phyloP scores from a whole-genome alignment of 495 filamentous ascomycete genomes.

The Articulospora tetracladia region DNA sequence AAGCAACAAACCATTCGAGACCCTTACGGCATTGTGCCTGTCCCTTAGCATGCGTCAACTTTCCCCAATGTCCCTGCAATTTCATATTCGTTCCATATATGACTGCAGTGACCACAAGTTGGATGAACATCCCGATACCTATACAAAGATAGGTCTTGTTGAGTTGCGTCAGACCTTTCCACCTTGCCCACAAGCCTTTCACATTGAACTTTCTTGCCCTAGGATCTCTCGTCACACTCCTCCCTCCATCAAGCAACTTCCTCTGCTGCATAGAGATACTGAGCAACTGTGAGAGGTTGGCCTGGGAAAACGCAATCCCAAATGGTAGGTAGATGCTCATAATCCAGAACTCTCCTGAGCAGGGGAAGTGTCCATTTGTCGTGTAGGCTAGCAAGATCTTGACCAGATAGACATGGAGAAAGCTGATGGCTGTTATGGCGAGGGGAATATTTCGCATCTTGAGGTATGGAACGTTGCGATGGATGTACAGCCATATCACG shows the following conservation, averaged over 20 bases:
- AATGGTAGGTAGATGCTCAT: slow-evolving; percentile 70
- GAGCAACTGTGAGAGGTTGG: slow-evolving; percentile 62
- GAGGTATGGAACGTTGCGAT: slow-evolving; percentile 56
- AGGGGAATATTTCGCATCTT: slow-evolving; percentile 59
- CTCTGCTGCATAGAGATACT: slow-evolving; percentile 53
- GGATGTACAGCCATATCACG: slow-evolving; percentile 47
- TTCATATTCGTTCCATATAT: slow-evolving; percentile 64
- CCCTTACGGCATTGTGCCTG: slow-evolving; percentile 51
- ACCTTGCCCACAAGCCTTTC: slow-evolving; percentile 20
- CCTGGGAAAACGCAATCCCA: slow-evolving; percentile 70
- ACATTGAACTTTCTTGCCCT: slow-evolving; percentile 8
- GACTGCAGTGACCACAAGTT: slow-evolving; percentile 56
- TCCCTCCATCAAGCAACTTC: slow-evolving; percentile 31
- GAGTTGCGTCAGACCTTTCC: slow-evolving; percentile 40
- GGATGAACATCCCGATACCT: slow-evolving; percentile 45
- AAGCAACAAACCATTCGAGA: slow-evolving; percentile 31
- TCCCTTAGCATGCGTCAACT: slow-evolving; percentile 45
- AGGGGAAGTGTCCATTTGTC: slow-evolving; percentile 55
- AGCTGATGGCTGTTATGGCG: slow-evolving; percentile 51
- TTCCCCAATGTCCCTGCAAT: slow-evolving; percentile 52
- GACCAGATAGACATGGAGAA: slow-evolving; percentile 63
- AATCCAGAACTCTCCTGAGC: slow-evolving; percentile 62
- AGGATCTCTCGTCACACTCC: slow-evolving; percentile 2
- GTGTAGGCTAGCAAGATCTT: slow-evolving; percentile 57
- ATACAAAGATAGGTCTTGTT: slow-evolving; percentile 43